Evolutionary conservation across 1,139 yeast species (phyloP), one percentile per base, ranked within the genome.

Genomic region (Saccharomyces hybrid): DNA sequence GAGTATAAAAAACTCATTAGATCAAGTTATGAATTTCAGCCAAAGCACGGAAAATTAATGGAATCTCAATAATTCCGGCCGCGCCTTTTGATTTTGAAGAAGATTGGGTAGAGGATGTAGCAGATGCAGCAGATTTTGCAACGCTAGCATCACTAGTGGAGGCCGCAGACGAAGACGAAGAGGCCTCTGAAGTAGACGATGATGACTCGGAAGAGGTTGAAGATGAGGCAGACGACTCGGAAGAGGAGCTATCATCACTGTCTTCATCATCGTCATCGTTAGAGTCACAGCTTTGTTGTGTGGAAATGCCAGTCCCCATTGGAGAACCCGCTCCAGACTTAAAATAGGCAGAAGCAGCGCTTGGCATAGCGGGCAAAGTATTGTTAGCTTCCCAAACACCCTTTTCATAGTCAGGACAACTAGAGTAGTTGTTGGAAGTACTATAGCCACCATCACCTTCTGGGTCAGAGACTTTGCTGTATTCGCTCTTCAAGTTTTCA

Each of bases 251-350:
- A 20, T 56, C 64, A 9, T 52, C 70, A 51, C 66, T 71, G 48
- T 76, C 76, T 56, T 75, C 72, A 52, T 69, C 76, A 56, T 75
- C 72, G 52, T 69, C 73, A 56, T 75, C 72, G 52, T 69, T 73
- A 26, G 67, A 75, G 59, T 80, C 74, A 67, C 93, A 85, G n/a
- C 79, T 76, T 68, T 79, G 76, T 73, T 88, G 95, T 44, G 96
- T 90, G 32, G 86, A 73, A 31, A 74, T 88, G 51, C 81, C 77
- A 52, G 89, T 83, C 13, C 98, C 98, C 59, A 74, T 75, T 47
- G 95, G 88, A 56, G 73, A 73, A 52, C 96, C 96, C 48, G 95
- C 91, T 59, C 88, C 95, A 44, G 81, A 78, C 52, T 76, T 75
- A 65, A 91, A 76, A 71, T 77, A 88, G 56, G 75, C 77, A 60